phyloP scores from a whole-genome alignment of 106 monocot genomes.

The Cymbidium sinense region DNA sequence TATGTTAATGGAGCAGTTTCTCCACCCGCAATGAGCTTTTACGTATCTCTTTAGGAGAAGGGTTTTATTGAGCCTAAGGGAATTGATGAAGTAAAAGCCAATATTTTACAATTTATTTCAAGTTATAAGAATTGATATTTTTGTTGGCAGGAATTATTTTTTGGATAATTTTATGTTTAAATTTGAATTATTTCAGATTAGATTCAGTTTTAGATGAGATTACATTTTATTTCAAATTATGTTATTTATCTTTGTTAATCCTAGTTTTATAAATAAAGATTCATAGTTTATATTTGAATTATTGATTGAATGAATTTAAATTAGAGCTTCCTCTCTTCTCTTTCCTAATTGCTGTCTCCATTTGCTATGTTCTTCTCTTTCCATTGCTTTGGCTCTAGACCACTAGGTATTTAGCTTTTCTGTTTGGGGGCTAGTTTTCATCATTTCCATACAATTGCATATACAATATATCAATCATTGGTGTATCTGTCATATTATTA shows the following conservation, averaged over 20 bases:
- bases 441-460: too few relatives aligned
- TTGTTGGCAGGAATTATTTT: neutral
- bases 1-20: too few relatives aligned
- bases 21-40: too few relatives aligned
- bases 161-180: neutral
- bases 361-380: neutral
- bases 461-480: neutral
- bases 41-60: too few relatives aligned
- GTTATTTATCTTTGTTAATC: neutral
- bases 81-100: neutral
- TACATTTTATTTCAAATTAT: neutral
- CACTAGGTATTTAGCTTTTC: neutral
- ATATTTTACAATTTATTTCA: neutral
- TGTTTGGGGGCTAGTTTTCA: neutral
- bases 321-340: neutral
- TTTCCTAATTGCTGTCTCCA: neutral
- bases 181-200: neutral
- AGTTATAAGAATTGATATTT: neutral
- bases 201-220: neutral
- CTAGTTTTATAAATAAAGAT: neutral
- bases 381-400: neutral
- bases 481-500: neutral
- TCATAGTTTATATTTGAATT: neutral
- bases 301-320: neutral
- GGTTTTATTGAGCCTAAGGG: too few relatives aligned